Percentiles rank a stretch among this genome's conserved stretches.
Conservation (phyloP, 1,284 basidiomycete species). For the Vanrija sp. region DNA sequence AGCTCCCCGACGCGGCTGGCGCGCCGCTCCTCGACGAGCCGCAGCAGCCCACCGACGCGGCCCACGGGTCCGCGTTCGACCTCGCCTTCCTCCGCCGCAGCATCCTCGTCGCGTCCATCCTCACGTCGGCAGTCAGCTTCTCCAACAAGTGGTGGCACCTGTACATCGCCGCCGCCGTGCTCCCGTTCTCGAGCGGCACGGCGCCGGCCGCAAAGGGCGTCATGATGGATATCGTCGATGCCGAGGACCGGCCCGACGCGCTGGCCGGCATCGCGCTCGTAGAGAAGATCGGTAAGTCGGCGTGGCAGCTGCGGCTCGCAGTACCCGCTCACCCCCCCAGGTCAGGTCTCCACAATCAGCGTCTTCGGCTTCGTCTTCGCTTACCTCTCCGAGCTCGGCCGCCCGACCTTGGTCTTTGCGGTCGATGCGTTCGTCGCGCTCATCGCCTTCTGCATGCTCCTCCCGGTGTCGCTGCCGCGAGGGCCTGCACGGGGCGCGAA, state of each 20-base stretch:
- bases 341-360: conserved; percentile 33
- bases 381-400: conserved; percentile 26
- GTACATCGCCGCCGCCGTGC: conserved; percentile 39
- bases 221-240: conserved; percentile 41
- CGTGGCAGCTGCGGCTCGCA: too few species aligned
- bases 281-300: conserved; percentile 31
- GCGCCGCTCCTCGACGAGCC: conserved; percentile 10
- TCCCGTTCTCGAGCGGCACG: conserved; percentile 47
- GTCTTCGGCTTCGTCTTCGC: conserved; percentile 38
- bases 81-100: conserved; percentile 42
- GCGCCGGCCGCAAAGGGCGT: conserved; percentile 48
- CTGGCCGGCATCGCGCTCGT: conserved; percentile 43
- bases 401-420: conserved; percentile 33
- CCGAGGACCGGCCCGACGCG: conserved; percentile 34
- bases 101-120: conserved; percentile 42
- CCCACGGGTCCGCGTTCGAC: conserved; percentile 40
- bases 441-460: conserved; percentile 29
- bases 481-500: too few species aligned
- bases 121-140: conserved; percentile 32
- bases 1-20: conserved; percentile 21
- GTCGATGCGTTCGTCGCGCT: conserved; percentile 40
- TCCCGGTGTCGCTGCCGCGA: conserved; percentile 37
- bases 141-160: conserved; percentile 36
- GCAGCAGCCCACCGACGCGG: conserved; percentile 12
- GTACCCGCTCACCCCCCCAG: conserved; percentile 10